Evolutionary conservation across 108 stramenopile species (phyloP).

Genomic region (Mediolabrus comicus): DNA sequence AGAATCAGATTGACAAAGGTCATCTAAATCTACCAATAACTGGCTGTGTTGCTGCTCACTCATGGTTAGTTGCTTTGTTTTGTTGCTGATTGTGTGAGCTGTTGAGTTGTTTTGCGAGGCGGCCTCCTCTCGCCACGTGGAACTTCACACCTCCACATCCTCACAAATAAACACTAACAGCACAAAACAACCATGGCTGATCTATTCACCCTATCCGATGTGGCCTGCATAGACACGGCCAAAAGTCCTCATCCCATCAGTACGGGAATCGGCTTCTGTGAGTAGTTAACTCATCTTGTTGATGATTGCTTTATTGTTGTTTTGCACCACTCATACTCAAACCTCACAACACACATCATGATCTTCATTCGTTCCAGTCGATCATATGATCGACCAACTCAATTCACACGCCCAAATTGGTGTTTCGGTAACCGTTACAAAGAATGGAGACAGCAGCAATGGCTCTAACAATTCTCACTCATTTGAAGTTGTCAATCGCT

Average conservation of each 20-base stretch:
- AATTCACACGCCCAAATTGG: constrained; percentile 89
- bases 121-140: too few relatives aligned
- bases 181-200: constrained; percentile 10
- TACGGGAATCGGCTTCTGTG: constrained; percentile 84
- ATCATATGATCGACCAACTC: constrained; percentile 84
- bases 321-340: neutral
- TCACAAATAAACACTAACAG: too few relatives aligned
- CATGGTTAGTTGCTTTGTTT: too few relatives aligned
- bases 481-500: constrained; percentile 46
- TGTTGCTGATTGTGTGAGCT: too few relatives aligned
- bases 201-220: constrained; percentile 27
- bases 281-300: constrained; percentile 36
- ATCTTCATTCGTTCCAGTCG: neutral
- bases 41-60: too few relatives aligned
- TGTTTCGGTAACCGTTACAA: constrained; percentile 49
- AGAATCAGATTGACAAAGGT: too few relatives aligned
- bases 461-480: constrained; percentile 2
- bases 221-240: constrained; percentile 25
- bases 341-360: too few relatives aligned
- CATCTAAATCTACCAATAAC: too few relatives aligned
- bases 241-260: constrained; percentile 50
- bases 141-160: too few relatives aligned
- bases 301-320: neutral
- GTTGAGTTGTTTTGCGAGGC: too few relatives aligned
- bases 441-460: neutral